Conservation (phyloP, 805 yeast genomes). For the Candida jianshihensis region DNA sequence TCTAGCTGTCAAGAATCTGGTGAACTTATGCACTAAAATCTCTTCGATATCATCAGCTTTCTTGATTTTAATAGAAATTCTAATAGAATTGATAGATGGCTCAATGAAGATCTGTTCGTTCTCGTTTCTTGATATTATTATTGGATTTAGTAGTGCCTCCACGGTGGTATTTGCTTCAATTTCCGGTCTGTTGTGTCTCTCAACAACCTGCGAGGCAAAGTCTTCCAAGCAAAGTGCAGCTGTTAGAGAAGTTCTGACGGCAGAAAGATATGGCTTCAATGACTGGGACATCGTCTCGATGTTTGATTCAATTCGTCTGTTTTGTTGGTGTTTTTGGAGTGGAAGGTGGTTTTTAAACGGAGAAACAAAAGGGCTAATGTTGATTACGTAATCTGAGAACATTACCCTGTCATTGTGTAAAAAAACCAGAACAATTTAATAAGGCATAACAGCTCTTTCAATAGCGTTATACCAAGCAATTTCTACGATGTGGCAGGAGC, state of each 20-base stretch:
- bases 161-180: slow-evolving; percentile 81
- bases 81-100: slow-evolving; percentile 85
- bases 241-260: slow-evolving; percentile 87
- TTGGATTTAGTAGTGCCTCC: slow-evolving; percentile 81
- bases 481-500: slow-evolving; percentile 57
- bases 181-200: slow-evolving; percentile 96
- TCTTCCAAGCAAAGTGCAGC: slow-evolving; percentile 91
- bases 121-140: slow-evolving; percentile 88
- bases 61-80: slow-evolving; percentile 87
- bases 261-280: slow-evolving; percentile 86
- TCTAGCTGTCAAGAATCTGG: slow-evolving; percentile 87
- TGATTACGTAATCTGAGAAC: too few relatives aligned
- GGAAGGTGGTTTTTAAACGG: too few relatives aligned
- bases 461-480: too few relatives aligned
- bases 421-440: too few relatives aligned
- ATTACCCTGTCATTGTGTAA: too few relatives aligned
- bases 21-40: slow-evolving; percentile 89
- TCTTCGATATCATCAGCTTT: slow-evolving; percentile 97
- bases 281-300: slow-evolving; percentile 73
- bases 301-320: background rate
- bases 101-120: slow-evolving; percentile 89
- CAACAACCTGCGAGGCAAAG: slow-evolving; percentile 91
- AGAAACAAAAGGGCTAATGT: too few relatives aligned
- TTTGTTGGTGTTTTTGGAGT: too few relatives aligned
- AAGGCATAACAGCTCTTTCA: too few relatives aligned